Base-by-base conservation (phyloP, 192 early-diverging fungal genomes). In the Coemansia sp. region DNA sequence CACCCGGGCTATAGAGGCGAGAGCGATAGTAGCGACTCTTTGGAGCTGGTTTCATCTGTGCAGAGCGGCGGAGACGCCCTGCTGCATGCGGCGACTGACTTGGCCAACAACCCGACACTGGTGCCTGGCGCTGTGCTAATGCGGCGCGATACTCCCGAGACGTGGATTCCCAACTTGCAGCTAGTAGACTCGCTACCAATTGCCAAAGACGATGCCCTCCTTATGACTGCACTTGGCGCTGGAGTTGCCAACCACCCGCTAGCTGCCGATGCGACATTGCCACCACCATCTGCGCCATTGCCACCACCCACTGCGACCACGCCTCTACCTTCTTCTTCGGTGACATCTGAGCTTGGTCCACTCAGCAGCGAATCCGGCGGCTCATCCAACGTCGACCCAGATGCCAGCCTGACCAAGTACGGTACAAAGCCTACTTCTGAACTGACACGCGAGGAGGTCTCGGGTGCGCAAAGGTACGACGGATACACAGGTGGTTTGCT, bases 401-500 rank as follows among this genome's bases (percentile, higher is more conserved):
- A 24, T 2, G 61, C 34, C 18, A 42, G 40, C 6, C 22, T 63
- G 2, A 38, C 34, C 4, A 42, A 27, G 38, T 63, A 24, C 38
- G 40, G 40, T 43, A 36, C 76, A 3, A 60, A 73, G 20, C 67
- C 75, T 13, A 71, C 68, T 5, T 54, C 65, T 16, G 73, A 72
- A 24, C 66, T 76, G 49, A 71, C 61, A 13, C 67, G 66, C 33
- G 72, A 74, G 44, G 70, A 75, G 3, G 63, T 82, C 1, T 60
- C 69, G 57, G 68, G 59, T 15, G 84, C 77, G 12, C 76, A 78
- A 49, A 70, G 71, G 60, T 80, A 66, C 47, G 72, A 66, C 42
- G 84, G 84, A 9, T 86, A 79, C 63, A 86, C 84, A 3, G 84
- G 84, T 8, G 84, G 84, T 5, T 13, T 82, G 6, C 55, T 86